phyloP scores from a whole-genome alignment of 176 grass and related monocot species.

The Aegilops speltoides region DNA sequence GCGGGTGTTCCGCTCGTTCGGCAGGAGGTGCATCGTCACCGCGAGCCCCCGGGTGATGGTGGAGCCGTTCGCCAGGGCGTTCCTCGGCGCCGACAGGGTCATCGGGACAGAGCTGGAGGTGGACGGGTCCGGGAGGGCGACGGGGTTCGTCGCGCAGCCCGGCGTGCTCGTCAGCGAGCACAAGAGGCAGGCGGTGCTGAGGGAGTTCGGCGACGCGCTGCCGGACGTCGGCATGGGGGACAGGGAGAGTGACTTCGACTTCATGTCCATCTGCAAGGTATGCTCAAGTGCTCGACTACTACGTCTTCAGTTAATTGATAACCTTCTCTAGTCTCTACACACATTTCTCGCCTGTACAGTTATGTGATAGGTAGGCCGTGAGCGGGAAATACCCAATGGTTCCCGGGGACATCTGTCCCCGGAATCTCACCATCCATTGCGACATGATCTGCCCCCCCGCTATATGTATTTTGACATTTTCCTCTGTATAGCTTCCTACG shows the following conservation, averaged over 20 bases:
- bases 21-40: slow-evolving; percentile 55
- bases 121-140: slow-evolving; percentile 39
- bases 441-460: no score
- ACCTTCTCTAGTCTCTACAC: background rate
- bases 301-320: background rate
- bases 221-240: slow-evolving; percentile 72
- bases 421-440: no score
- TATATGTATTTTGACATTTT: no score
- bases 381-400: no score
- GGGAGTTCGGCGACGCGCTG: slow-evolving; percentile 54
- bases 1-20: slow-evolving; percentile 73
- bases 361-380: background rate
- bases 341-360: background rate
- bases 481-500: no score
- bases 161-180: slow-evolving; percentile 53
- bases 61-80: slow-evolving; percentile 58
- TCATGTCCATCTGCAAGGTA: slow-evolving; percentile 83
- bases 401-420: no score
- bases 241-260: slow-evolving; percentile 66
- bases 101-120: slow-evolving; percentile 76
- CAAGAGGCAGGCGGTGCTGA: slow-evolving; percentile 56
- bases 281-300: background rate
- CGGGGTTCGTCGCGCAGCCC: slow-evolving; percentile 47
- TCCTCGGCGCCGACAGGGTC: slow-evolving; percentile 47
- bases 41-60: slow-evolving; percentile 67